These are phyloP conservation scores for Aspergillus sp. DNA, from an alignment of 2,329 filamentous ascomycete genomes.

Conservation along the genomic window DNA sequence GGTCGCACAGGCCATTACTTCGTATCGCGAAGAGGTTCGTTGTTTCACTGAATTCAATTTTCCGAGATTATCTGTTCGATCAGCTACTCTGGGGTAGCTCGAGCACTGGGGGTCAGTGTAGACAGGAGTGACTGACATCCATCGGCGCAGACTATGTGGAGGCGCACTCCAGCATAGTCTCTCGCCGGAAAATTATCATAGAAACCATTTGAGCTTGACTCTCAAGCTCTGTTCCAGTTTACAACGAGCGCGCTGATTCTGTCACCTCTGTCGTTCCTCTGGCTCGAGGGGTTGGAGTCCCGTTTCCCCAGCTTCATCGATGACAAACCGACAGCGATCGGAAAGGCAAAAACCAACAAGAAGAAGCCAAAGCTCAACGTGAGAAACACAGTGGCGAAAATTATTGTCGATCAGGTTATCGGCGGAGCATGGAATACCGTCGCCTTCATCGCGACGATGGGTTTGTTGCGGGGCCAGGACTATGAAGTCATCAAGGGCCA, in stretches of 20 bases:
- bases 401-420: constrained; percentile 62
- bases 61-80: background rate
- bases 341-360: background rate
- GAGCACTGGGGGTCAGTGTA: background rate
- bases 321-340: constrained; percentile 19
- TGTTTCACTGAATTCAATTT: constrained; percentile 17
- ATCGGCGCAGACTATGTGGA: background rate
- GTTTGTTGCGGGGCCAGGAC: constrained; percentile 49
- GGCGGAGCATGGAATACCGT: constrained; percentile 61
- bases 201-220: constrained; percentile 53
- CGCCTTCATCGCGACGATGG: constrained; percentile 61
- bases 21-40: constrained; percentile 52
- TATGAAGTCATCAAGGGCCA: constrained; percentile 37
- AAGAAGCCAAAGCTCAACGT: constrained; percentile 31
- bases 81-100: background rate
- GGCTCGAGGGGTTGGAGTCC: constrained; percentile 61
- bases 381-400: constrained; percentile 54
- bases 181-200: constrained; percentile 20
- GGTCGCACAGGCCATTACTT: constrained; percentile 59
- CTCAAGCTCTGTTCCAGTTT: constrained; percentile 58
- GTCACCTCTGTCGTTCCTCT: constrained; percentile 62
- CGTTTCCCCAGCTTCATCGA: constrained; percentile 53
- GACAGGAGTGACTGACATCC: background rate
- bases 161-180: background rate
- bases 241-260: constrained; percentile 58